phyloP scores from a whole-genome alignment of 306 rosid species.

The Mucuna pruriens region DNA sequence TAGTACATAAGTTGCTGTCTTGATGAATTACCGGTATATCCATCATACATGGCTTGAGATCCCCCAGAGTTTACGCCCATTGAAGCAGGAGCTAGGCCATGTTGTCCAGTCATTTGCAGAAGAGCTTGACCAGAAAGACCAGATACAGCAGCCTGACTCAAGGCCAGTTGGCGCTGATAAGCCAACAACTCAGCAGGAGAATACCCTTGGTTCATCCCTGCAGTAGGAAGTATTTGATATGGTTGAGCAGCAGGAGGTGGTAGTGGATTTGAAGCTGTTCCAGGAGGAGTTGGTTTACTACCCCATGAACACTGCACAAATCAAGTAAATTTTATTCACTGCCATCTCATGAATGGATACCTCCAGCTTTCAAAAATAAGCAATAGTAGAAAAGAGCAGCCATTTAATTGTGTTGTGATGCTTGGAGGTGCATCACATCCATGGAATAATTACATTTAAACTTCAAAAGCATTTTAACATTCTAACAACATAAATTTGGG shows the following conservation, averaged over 20 bases:
- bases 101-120: slow-evolving; percentile 65
- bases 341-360: neutral
- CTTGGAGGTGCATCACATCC: slow-evolving; percentile 22
- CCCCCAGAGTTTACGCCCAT: slow-evolving; percentile 65
- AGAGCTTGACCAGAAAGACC: slow-evolving; percentile 73
- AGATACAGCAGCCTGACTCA: slow-evolving; percentile 71
- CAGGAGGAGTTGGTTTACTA: slow-evolving; percentile 71
- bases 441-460: neutral
- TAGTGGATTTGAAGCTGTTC: slow-evolving; percentile 59
- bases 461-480: neutral
- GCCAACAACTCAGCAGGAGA: slow-evolving; percentile 77
- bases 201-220: slow-evolving; percentile 72
- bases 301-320: slow-evolving; percentile 69
- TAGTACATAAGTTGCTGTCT: slow-evolving; percentile 81
- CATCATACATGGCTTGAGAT: slow-evolving; percentile 75
- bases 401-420: neutral
- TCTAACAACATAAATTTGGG: slow-evolving; percentile 8
- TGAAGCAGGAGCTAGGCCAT: slow-evolving; percentile 63
- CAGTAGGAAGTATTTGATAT: slow-evolving; percentile 68
- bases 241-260: slow-evolving; percentile 68
- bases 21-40: slow-evolving; percentile 63
- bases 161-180: slow-evolving; percentile 78
- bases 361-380: slow-evolving; percentile 8
- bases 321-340: neutral
- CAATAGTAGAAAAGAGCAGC: neutral